Evolutionary conservation across 106 monocot genomes (phyloP), one percentile per base, ranked within the genome.

Genomic region (Dioscorea dumetorum): DNA sequence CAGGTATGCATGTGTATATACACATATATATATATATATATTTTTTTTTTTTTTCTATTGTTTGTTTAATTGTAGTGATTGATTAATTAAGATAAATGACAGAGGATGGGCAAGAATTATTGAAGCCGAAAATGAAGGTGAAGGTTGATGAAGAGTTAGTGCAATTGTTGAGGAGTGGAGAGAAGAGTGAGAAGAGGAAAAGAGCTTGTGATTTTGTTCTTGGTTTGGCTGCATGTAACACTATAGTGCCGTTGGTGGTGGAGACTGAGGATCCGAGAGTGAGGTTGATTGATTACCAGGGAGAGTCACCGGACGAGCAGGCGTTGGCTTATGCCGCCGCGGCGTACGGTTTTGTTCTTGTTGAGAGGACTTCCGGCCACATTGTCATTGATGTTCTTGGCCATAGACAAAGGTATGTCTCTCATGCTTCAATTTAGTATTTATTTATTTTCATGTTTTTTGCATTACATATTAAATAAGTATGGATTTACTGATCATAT

Each of bases 221-320:
- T 7, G 80, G 77, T 0, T 23, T 87, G 53, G 77, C 80, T 1
- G 60, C 83, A n/a, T 87, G 87, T 75, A 87, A 87, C 67, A 87
- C 87, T 1, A 75, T 87, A 20, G 87, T 87, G 57, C 87, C 87
- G 4, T 63, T 83, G 9, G 23, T 77, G 0, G 35, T 66, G 5
- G 87, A 87, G 21, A 77, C 79, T 14, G 2, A 67, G 1, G 87
- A 77, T 4, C 67, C 77, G 0, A 17, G 49, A 12, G 15, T 58
- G 5, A 82, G 52, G 49, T n/a, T 80, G 8, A 67, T 87, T 18
- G 87, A 87, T 23, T 87, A 87, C 41, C 83, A 87, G 61, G 87
- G 87, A 4, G 87, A 87, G 49, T 87, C 87, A 0, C 87, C 87
- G 10, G 87, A 87, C 28, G 87, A 87, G 57, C 83, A 83, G 74